Conservation (phyloP, 768 basidiomycete species). For the Tricholoma bakamatsutake region DNA sequence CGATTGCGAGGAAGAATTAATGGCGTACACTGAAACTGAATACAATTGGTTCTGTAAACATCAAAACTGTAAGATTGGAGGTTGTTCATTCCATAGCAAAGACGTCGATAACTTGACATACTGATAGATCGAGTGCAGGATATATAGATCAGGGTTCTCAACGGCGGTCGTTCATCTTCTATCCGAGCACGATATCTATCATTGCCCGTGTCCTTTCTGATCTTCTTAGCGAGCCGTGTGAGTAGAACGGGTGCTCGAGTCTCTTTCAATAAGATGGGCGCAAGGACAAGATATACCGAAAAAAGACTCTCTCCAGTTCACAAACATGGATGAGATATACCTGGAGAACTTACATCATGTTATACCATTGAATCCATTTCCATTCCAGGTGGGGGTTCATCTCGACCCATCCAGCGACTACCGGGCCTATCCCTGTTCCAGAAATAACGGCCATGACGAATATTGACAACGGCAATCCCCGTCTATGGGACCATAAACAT, state of each 20-base stretch:
- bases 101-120: constrained; percentile 29
- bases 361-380: constrained; percentile 85
- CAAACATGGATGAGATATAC: too few relatives aligned
- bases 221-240: constrained; percentile 51
- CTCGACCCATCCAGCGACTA: constrained; percentile 64
- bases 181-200: constrained; percentile 55
- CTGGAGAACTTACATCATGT: constrained; percentile 43
- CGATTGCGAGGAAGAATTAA: not conserved
- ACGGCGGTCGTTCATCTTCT: constrained; percentile 54
- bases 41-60: constrained; percentile 71
- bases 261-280: constrained; percentile 61
- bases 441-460: constrained; percentile 60
- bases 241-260: constrained; percentile 71
- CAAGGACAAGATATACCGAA: constrained; percentile 41
- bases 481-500: constrained; percentile 47
- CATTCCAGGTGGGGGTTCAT: constrained; percentile 52
- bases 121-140: constrained; percentile 69
- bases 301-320: constrained; percentile 33
- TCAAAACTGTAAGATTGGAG: constrained; percentile 38
- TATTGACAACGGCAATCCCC: constrained; percentile 72
- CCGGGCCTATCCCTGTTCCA: constrained; percentile 58
- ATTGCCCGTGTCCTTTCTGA: constrained; percentile 64
- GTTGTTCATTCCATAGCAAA: not conserved
- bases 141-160: constrained; percentile 56
- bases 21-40: constrained; percentile 60